These are phyloP conservation scores for Grifola frondosa DNA, from an alignment of 1,284 basidiomycete species.

Conservation along the genomic window DNA sequence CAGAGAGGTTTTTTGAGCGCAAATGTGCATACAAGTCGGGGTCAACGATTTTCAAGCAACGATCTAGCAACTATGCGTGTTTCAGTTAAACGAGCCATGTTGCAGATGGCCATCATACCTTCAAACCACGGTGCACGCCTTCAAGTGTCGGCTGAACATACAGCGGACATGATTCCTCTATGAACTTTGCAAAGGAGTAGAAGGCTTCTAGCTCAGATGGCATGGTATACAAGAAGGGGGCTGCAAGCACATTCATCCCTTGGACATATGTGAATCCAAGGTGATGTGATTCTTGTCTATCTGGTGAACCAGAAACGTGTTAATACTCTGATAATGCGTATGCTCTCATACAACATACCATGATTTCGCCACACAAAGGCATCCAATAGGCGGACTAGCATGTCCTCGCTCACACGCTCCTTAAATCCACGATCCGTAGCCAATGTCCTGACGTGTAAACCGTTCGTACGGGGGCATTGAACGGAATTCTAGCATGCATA, in stretches of 20 bases:
- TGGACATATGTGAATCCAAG: slow-evolving; percentile 93
- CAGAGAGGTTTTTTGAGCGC: slow-evolving; percentile 90
- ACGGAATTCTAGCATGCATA: slow-evolving; percentile 27
- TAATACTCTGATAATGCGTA: too few relatives aligned
- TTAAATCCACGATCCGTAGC: slow-evolving; percentile 96
- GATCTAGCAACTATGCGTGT: slow-evolving; percentile 77
- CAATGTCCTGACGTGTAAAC: slow-evolving; percentile 70
- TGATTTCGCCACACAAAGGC: slow-evolving; percentile 96
- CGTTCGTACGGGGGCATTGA: not conserved
- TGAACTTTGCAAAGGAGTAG: slow-evolving; percentile 92
- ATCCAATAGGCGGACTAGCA: slow-evolving; percentile 92
- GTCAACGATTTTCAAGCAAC: slow-evolving; percentile 89
- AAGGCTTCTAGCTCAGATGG: slow-evolving; percentile 96
- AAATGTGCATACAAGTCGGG: slow-evolving; percentile 81
- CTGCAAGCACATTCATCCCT: slow-evolving; percentile 98
- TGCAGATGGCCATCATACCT: slow-evolving; percentile 49
- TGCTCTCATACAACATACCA: slow-evolving; percentile 53
- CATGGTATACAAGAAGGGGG: slow-evolving; percentile 95
- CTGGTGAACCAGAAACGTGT: too few relatives aligned
- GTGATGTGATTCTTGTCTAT: slow-evolving; percentile 68
- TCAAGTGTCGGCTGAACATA: slow-evolving; percentile 95
- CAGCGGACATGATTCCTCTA: slow-evolving; percentile 88
- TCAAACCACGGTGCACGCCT: slow-evolving; percentile 91
- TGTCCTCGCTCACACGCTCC: slow-evolving; percentile 91
- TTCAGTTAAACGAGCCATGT: not conserved